Evolutionary conservation across 176 grass and related monocot genomes (phyloP), one percentile per base, ranked within the genome.

Genomic region (Dactylis glomerata): DNA sequence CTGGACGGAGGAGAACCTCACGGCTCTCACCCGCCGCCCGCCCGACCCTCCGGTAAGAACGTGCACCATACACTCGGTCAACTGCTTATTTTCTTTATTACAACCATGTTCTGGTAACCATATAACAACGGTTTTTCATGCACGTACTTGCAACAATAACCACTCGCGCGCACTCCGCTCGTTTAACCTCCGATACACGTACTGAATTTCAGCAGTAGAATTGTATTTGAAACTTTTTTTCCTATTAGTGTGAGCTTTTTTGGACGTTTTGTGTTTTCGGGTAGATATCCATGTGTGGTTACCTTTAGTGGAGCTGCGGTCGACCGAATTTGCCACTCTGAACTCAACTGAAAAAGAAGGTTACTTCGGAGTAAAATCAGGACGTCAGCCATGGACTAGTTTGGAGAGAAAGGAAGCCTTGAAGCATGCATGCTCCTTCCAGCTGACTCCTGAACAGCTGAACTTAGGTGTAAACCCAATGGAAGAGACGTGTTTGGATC

Each of bases 1-100:
- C 23, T 91, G 89, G 89, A 87, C 89, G 26, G 89, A 84, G 76
- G 89, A 87, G 85, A 87, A 87, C 24, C 0, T 84, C 14, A 87
- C 55, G 59, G 50, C 85, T 19, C 31, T 81, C 20, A 59, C 68
- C 15, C 85, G 81, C 59, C 84, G 75, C 57, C 76, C 75, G 73
- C 88, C 88, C 27, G 30, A 79, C 14, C 56, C 67, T 32, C 81
- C 81, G 89, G 89, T 91, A 5, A 61, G n/a, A n/a, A n/a, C n/a
- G n/a, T n/a, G 88, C 32, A 34, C 19, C 73, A 27, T 27, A 22
- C 40, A 19, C 38, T 77, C 83, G 37, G 23, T 81, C 71, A 68
- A 75, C 1, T 78, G 5, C 51, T 86, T 81, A 8, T 64, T 71
- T 27, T 8, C 40, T 41, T 28, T 45, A 73, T 75, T 83, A 65